Evolutionary conservation across 208 protist species (phyloP).

Genomic region (Wallacemonas sp.): DNA sequence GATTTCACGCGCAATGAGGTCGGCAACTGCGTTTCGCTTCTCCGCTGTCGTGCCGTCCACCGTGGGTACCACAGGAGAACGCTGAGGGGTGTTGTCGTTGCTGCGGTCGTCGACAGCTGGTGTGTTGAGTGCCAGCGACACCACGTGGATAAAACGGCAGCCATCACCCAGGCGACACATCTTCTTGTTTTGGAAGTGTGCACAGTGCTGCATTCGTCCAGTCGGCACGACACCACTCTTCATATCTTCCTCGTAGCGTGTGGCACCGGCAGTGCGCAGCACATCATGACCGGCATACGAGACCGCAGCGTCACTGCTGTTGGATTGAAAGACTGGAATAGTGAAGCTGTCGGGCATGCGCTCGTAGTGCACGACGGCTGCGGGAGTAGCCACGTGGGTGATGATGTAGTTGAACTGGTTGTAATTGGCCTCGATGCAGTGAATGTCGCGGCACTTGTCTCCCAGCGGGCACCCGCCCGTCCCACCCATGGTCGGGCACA

Average conservation of each 20-base stretch:
- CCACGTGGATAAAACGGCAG: constrained; percentile 80
- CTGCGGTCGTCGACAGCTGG: constrained; percentile 1
- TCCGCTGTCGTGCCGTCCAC: neutral
- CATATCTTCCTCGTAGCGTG: constrained; percentile 60
- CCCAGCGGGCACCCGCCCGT: constrained; percentile 44
- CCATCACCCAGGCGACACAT: constrained; percentile 74
- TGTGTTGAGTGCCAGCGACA: constrained; percentile 36
- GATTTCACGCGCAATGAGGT: neutral
- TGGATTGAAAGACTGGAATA: constrained; percentile 76
- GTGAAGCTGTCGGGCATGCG: constrained; percentile 48
- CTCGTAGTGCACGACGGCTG: constrained; percentile 45
- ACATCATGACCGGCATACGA: constrained; percentile 59
- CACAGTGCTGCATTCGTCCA: constrained; percentile 84
- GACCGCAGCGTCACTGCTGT: constrained; percentile 42
- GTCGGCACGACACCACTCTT: constrained; percentile 28
- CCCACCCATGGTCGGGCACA: constrained; percentile 42
- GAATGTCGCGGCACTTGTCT: constrained; percentile 50
- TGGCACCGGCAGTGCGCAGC: constrained; percentile 61
- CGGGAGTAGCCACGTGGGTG: constrained; percentile 58
- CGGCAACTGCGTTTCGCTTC: neutral
- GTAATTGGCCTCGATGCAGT: constrained; percentile 48
- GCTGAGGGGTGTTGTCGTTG: constrained; percentile 10
- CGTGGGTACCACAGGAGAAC: neutral
- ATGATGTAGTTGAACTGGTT: constrained; percentile 38
- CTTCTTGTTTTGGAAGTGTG: constrained; percentile 77